A percentile compares a stretch with the other conserved stretches of the same genome.
phyloP scores from a whole-genome alignment of 169 alveolate species.

The Theileria annulata region DNA sequence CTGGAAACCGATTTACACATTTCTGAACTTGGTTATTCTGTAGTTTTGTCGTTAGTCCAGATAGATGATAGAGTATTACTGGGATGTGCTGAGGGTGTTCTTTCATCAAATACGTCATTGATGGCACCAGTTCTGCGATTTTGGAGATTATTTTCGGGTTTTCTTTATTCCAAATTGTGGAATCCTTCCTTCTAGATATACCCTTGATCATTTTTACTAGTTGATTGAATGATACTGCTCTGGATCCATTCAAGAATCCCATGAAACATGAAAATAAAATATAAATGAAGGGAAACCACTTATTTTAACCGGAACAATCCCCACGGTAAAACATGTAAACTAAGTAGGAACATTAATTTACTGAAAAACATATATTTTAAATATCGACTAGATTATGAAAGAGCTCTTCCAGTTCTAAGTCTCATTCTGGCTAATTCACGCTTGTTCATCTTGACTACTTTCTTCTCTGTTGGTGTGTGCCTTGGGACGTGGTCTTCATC shows the following conservation, averaged over 20 bases:
- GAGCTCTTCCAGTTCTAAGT: constrained; percentile 61
- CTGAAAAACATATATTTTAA: neutral
- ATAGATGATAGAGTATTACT: constrained; percentile 34
- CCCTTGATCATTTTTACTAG: constrained; percentile 14
- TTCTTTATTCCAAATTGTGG: neutral
- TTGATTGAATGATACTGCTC: neutral
- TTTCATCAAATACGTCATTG: neutral
- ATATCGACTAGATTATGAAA: constrained; percentile 8
- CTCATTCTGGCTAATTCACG: constrained; percentile 80
- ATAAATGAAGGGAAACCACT: neutral
- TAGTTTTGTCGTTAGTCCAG: constrained; percentile 22
- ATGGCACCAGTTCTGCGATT: neutral
- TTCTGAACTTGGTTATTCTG: neutral
- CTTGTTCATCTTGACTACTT: constrained; percentile 76
- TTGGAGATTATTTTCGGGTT: neutral
- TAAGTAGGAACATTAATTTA: too few relatives aligned
- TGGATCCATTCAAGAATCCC: neutral
- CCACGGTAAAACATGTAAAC: neutral
- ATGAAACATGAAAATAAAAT: neutral
- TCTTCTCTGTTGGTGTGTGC: constrained; percentile 66
- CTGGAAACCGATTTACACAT: neutral
- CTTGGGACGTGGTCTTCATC: constrained; percentile 79
- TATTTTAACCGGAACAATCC: neutral
- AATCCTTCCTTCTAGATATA: constrained; percentile 7
- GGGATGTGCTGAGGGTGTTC: constrained; percentile 51